Evolutionary conservation across 164 flowering plant species (phyloP).

Genomic region (Liquidambar formosana): DNA sequence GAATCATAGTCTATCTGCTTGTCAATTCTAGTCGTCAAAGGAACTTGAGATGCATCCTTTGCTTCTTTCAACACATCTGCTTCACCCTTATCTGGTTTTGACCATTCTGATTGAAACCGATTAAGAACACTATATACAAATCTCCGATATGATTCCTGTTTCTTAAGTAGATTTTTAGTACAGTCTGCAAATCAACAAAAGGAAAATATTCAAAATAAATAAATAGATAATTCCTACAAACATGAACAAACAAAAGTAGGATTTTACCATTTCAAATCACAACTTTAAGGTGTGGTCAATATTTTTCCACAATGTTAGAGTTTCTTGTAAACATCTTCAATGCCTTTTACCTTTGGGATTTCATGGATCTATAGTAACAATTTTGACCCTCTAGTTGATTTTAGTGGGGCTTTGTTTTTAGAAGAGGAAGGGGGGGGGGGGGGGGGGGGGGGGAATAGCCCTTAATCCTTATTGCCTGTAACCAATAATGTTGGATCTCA

Average conservation of each 20-base stretch:
- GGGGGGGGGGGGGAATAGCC: no score
- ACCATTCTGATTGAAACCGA: conserved; percentile 39
- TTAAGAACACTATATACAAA: conserved; percentile 34
- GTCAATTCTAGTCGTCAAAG: conserved; percentile 13
- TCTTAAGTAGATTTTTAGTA: conserved; percentile 25
- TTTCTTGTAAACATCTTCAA: no score
- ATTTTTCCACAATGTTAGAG: no score
- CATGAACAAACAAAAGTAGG: background rate
- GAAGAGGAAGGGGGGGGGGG: no score
- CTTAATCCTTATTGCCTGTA: no score
- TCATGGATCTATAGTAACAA: no score
- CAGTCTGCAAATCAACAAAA: conserved; percentile 11
- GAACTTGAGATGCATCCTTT: conserved; percentile 21
- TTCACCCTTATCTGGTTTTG: conserved; percentile 36
- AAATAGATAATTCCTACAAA: background rate
- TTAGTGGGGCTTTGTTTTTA: no score
- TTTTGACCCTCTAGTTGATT: no score
- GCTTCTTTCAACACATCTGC: conserved; percentile 14
- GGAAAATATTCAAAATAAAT: conserved; percentile 18
- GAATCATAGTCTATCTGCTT: conserved; percentile 16
- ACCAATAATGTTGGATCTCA: no score
- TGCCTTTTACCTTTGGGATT: no score
- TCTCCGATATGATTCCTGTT: conserved; percentile 27
- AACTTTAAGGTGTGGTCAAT: no score
- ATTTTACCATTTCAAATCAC: background rate